phyloP scores from a whole-genome alignment of 371 early-diverging fungal genomes.

The Haplosporangium sp. region DNA sequence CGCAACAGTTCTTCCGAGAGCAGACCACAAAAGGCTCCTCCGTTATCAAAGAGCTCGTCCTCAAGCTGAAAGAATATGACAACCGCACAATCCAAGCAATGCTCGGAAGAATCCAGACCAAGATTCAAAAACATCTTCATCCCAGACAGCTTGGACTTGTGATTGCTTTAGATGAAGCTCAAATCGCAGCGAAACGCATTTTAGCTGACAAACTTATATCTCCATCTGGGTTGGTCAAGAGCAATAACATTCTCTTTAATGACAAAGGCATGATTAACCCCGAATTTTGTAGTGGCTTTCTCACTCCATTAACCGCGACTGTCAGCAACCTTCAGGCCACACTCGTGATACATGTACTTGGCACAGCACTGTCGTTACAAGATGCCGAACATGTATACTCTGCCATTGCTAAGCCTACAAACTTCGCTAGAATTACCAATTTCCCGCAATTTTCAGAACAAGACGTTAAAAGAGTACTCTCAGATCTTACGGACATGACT shows the following conservation, averaged over 20 bases:
- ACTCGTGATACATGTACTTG: conserved; percentile 48
- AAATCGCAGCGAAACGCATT: conserved; percentile 23
- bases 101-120: conserved; percentile 11
- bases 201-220: conserved; percentile 8
- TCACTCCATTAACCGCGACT: conserved; percentile 34
- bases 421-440: neutral
- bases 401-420: conserved; percentile 20
- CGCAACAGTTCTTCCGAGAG: conserved; percentile 44
- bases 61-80: conserved; percentile 18
- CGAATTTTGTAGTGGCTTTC: conserved; percentile 28
- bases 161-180: conserved; percentile 51
- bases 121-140: neutral
- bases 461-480: neutral
- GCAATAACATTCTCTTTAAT: conserved; percentile 5
- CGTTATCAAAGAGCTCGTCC: conserved; percentile 24
- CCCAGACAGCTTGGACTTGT: conserved; percentile 22
- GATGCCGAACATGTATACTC: conserved; percentile 33
- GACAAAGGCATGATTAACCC: neutral
- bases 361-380: conserved; percentile 37
- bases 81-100: conserved; percentile 18
- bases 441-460: conserved; percentile 2
- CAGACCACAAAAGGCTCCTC: conserved; percentile 23
- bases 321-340: conserved; percentile 31
- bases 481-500: conserved; percentile 14
- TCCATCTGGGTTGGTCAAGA: conserved; percentile 10